Base-by-base conservation (phyloP, 345 rosid species). In the Sisymbrium altissimum region DNA sequence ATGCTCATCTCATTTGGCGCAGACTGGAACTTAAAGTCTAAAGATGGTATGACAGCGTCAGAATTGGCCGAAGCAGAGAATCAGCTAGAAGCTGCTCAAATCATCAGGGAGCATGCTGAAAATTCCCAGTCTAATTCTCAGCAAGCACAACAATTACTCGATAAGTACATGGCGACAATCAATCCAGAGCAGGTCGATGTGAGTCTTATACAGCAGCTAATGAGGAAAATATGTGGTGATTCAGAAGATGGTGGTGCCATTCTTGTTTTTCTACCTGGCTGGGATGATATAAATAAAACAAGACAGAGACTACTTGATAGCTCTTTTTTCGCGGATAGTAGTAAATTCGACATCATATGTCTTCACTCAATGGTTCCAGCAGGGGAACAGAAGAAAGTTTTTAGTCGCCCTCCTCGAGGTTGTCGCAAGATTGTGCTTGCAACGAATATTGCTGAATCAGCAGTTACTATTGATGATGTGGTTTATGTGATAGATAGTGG, bases 351-450 rank as follows among this genome's bases (percentile, higher is more conserved):
- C 52, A 85, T 94, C 36, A 77, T 94, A 71, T 81, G 92, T 80
- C 93, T 95, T 66, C 99, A 89, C 76, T 95, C 99, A 11, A 87
- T 89, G 99, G 87, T 95, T 70, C 97, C 99, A 38, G 82, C 93
- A 44, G 76, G 71, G 58, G 97, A 89, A 72, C 97, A 95, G 80
- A 95, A 81, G 81, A 91, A 84, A 82, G 93, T 92, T 49, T 92
- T 95, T 66, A 80, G 71, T 30, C 83, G 88, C 17, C 88, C 97
- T 4, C 88, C 88, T 49, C 69, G 35, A 15, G 98, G 97, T 68
- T 91, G 97, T 78, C 97, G 97, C 71, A 89, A 91, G 81, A 89
- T 94, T 12, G 79, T 94, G 74, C 86, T 94, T 44, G 87, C 98
- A 10, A 91, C 98, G 56, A 94, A 94, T 79, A 88, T 94, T 81